A percentile compares a stretch with the other conserved stretches of the same genome.
These are phyloP conservation scores for Secale cereale DNA, from an alignment of 176 grass and related monocot species.

Conservation along the genomic window DNA sequence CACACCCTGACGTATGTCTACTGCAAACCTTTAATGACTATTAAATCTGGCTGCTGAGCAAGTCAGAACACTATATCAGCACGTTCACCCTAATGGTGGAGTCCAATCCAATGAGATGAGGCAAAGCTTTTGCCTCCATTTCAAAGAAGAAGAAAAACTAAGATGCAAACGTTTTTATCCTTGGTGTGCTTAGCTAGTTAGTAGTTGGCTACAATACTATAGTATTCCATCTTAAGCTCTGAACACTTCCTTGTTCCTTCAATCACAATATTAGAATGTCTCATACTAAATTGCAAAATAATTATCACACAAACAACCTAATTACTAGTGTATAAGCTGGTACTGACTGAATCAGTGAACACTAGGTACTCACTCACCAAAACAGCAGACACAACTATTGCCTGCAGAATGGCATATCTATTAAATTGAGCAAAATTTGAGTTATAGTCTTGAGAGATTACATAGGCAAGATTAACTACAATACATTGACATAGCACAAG, in stretches of 20 bases:
- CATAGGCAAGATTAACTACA: slow-evolving; percentile 6
- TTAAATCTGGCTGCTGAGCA: neutral
- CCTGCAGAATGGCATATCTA: neutral
- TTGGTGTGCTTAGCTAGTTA: neutral
- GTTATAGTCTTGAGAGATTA: neutral
- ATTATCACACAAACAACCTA: neutral
- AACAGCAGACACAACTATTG: neutral
- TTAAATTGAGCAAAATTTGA: neutral
- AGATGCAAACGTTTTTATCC: neutral
- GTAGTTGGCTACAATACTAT: neutral
- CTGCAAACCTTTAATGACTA: neutral
- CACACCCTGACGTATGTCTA: neutral
- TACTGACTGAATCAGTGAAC: neutral
- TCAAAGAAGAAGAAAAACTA: neutral
- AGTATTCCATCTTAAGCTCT: neutral
- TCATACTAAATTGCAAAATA: neutral
- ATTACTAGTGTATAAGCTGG: neutral
- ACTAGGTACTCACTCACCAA: neutral
- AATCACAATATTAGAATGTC: neutral
- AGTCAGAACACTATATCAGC: neutral
- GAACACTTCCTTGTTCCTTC: neutral
- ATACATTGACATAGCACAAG: neutral
- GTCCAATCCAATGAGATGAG: neutral
- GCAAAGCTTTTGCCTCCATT: too few species aligned
- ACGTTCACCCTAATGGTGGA: neutral